A percentile compares a stretch with the other conserved stretches of the same genome.
Conservation (phyloP, 352 stramenopile genomes). For the Pythium vanterpoolii region DNA sequence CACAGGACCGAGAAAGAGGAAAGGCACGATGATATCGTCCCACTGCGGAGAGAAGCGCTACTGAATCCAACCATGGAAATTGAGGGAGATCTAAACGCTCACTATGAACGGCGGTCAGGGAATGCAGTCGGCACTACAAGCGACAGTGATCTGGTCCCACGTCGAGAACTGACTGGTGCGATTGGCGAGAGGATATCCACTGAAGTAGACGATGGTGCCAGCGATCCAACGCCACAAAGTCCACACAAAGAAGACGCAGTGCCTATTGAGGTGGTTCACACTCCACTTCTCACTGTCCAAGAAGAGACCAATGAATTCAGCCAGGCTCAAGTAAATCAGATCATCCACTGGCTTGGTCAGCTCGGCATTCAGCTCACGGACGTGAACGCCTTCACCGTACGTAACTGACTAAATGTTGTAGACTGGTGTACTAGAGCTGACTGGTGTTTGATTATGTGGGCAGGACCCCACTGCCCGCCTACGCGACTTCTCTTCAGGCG, state of each 20-base stretch:
- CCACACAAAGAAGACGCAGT: too few species aligned
- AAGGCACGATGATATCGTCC: neutral
- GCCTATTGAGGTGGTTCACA: neutral
- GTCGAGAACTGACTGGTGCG: too few species aligned
- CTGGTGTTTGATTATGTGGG: neutral
- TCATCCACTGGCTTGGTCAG: constrained; percentile 39
- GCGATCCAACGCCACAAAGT: too few species aligned
- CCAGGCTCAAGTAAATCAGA: constrained; percentile 12
- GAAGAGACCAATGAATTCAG: neutral
- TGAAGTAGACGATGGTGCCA: too few species aligned
- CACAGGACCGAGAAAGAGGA: neutral
- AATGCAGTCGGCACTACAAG: neutral
- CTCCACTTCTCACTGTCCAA: neutral
- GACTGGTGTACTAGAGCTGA: too few species aligned
- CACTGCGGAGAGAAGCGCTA: neutral
- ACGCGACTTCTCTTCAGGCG: constrained; percentile 54
- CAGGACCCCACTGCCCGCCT: constrained; percentile 31
- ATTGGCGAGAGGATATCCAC: too few species aligned
- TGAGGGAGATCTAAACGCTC: neutral
- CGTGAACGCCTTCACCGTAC: constrained; percentile 32
- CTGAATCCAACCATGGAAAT: neutral
- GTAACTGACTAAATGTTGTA: neutral
- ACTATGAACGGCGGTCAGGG: neutral
- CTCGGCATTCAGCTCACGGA: constrained; percentile 32
- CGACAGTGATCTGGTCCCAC: too few species aligned